Conservation (phyloP, 1,284 basidiomycete species). For the Malassezia sp. region DNA sequence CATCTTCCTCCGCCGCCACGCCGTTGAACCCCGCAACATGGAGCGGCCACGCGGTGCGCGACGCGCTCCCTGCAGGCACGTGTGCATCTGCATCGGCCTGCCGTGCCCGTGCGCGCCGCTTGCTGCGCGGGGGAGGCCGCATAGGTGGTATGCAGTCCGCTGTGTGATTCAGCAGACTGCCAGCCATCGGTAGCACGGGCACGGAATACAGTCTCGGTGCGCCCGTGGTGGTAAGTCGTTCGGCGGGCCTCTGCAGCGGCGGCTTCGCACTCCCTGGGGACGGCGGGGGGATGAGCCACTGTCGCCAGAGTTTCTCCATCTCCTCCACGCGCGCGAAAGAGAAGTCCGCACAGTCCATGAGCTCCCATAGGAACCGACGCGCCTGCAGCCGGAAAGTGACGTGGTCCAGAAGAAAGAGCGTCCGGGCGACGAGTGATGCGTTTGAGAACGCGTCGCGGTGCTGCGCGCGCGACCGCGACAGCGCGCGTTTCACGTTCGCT, state of each 20-base stretch:
- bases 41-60: slow-evolving; percentile 9
- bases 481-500: slow-evolving; percentile 28
- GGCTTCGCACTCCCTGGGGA: too few relatives aligned
- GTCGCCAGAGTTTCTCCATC: background rate
- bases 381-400: slow-evolving; percentile 70
- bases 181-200: too few relatives aligned
- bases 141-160: too few relatives aligned
- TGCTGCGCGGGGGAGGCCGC: too few relatives aligned
- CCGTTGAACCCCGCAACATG: slow-evolving; percentile 2
- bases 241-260: too few relatives aligned
- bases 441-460: slow-evolving; percentile 26
- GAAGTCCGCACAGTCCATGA: slow-evolving; percentile 57
- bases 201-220: too few relatives aligned
- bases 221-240: too few relatives aligned
- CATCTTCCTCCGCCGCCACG: too few relatives aligned
- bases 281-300: too few relatives aligned
- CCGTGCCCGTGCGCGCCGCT: too few relatives aligned
- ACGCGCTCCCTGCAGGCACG: background rate
- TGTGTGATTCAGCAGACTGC: too few relatives aligned
- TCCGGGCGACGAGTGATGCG: slow-evolving; percentile 26
- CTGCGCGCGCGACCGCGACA: slow-evolving; percentile 51
- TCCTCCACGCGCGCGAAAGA: slow-evolving; percentile 37
- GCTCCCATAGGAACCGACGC: slow-evolving; percentile 76
- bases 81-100: background rate
- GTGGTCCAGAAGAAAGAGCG: slow-evolving; percentile 32